Percentiles rank a stretch among this genome's conserved stretches.
These are phyloP conservation scores for Lasiodiplodia hormozganensis DNA, from an alignment of 2,329 filamentous ascomycete genomes.

Conservation along the genomic window DNA sequence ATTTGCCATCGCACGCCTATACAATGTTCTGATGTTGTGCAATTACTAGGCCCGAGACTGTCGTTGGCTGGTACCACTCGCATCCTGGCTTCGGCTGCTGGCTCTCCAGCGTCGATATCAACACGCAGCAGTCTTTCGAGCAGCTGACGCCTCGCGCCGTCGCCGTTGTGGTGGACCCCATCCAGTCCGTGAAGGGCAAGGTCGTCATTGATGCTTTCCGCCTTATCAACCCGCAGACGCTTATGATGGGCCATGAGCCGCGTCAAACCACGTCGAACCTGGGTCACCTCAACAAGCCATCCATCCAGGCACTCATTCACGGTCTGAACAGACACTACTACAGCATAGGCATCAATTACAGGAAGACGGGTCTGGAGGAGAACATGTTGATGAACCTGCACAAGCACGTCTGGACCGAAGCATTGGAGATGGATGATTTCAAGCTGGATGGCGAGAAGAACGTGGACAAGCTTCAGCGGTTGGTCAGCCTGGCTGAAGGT, in stretches of 20 bases:
- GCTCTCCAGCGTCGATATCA: slow-evolving; percentile 98
- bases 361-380: slow-evolving; percentile 96
- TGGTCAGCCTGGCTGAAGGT: slow-evolving; percentile 89
- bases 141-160: slow-evolving; percentile 96
- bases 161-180: slow-evolving; percentile 96
- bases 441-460: slow-evolving; percentile 82
- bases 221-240: slow-evolving; percentile 94
- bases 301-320: slow-evolving; percentile 98
- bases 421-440: slow-evolving; percentile 96
- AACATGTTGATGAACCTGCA: slow-evolving; percentile 99
- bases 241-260: slow-evolving; percentile 98
- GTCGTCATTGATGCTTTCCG: slow-evolving; percentile 99
- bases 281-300: slow-evolving; percentile 98
- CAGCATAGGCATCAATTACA: slow-evolving; percentile 97
- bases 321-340: slow-evolving; percentile 99
- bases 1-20: background rate
- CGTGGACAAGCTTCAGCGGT: slow-evolving; percentile 82
- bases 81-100: slow-evolving; percentile 99
- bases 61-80: slow-evolving; percentile 99
- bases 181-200: slow-evolving; percentile 99
- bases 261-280: slow-evolving; percentile 97
- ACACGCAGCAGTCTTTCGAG: slow-evolving; percentile 99
- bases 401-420: slow-evolving; percentile 99
- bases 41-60: slow-evolving; percentile 79
- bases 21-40: slow-evolving; percentile 1